Evolutionary conservation across 192 early-diverging fungal species (phyloP).

Genomic region (Coemansia sp.): DNA sequence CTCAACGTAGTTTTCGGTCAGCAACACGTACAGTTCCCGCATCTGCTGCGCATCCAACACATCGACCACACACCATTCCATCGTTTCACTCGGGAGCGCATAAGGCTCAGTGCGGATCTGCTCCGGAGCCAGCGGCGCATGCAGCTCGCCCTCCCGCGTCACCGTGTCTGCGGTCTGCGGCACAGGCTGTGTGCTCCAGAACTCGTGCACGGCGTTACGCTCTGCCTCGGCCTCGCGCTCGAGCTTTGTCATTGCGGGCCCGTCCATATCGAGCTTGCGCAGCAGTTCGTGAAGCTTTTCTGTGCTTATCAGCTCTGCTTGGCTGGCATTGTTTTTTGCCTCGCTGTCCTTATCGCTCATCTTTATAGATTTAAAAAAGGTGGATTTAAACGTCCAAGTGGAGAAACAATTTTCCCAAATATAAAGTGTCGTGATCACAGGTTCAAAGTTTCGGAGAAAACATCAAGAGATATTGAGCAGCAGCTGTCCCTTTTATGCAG

Average conservation of each 20-base stretch:
- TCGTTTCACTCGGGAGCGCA: conserved; percentile 74
- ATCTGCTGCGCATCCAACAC: conserved; percentile 69
- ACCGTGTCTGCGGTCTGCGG: conserved; percentile 75
- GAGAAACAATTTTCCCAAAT: neutral
- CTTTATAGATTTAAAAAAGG: neutral
- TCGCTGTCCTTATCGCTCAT: neutral
- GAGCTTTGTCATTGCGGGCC: conserved; percentile 23
- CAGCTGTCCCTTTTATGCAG: too few relatives aligned
- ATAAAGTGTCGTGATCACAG: too few relatives aligned
- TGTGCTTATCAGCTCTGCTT: conserved; percentile 13
- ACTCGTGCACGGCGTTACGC: conserved; percentile 64
- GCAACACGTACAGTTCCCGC: conserved; percentile 86
- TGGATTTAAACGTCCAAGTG: neutral
- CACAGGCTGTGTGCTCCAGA: conserved; percentile 98
- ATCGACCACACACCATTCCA: conserved; percentile 87
- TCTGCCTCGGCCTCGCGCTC: conserved; percentile 45
- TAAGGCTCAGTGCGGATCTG: conserved; percentile 82
- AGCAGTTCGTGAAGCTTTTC: conserved; percentile 41
- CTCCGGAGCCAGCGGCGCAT: conserved; percentile 68
- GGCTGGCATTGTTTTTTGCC: conserved; percentile 3
- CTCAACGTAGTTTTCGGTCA: conserved; percentile 95
- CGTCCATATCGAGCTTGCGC: conserved; percentile 22
- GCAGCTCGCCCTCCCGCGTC: conserved; percentile 76
- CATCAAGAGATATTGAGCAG: too few relatives aligned
- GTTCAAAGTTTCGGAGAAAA: too few relatives aligned